A percentile compares a stretch with the other conserved stretches of the same genome.
Evolutionary conservation across 176 grass and related monocot species (phyloP).

Genomic region (Bolboschoenus planiculmis): DNA sequence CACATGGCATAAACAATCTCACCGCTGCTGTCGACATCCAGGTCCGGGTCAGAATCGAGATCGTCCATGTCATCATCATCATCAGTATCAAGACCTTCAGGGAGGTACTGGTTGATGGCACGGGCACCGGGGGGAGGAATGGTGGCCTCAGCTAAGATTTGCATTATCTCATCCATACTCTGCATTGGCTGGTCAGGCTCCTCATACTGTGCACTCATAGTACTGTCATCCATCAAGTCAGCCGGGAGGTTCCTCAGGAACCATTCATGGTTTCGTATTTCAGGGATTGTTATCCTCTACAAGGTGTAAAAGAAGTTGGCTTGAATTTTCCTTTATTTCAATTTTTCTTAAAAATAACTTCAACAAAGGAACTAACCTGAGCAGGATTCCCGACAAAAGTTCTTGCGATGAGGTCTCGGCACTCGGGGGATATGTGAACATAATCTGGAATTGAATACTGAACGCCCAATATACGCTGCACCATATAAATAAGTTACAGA

Average conservation of each 20-base stretch:
- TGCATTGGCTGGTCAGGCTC: slow-evolving; percentile 74
- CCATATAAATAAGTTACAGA: background rate
- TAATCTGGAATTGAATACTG: slow-evolving; percentile 97
- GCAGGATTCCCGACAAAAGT: slow-evolving; percentile 56
- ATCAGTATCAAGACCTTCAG: slow-evolving; percentile 40
- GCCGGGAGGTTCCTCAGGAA: slow-evolving; percentile 60
- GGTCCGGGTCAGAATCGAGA: slow-evolving; percentile 60
- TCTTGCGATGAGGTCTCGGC: slow-evolving; percentile 67
- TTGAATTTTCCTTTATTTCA: background rate
- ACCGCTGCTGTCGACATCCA: slow-evolving; percentile 53
- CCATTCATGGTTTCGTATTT: slow-evolving; percentile 69
- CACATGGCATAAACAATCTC: slow-evolving; percentile 49
- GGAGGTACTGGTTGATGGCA: slow-evolving; percentile 35
- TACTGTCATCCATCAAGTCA: slow-evolving; percentile 53
- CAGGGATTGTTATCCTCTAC: slow-evolving; percentile 75
- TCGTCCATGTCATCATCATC: slow-evolving; percentile 81
- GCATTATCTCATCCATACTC: slow-evolving; percentile 63
- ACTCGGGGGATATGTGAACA: slow-evolving; percentile 77
- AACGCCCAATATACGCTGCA: slow-evolving; percentile 81
- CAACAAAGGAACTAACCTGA: slow-evolving; percentile 25
- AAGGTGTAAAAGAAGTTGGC: background rate
- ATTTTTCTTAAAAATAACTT: background rate
- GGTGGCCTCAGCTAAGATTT: slow-evolving; percentile 68
- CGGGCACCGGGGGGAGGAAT: slow-evolving; percentile 31
- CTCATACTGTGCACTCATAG: slow-evolving; percentile 48